Evolutionary conservation across 2,329 filamentous ascomycete species (phyloP), one percentile per base, ranked within the genome.

Genomic region (Fusarium sp.): DNA sequence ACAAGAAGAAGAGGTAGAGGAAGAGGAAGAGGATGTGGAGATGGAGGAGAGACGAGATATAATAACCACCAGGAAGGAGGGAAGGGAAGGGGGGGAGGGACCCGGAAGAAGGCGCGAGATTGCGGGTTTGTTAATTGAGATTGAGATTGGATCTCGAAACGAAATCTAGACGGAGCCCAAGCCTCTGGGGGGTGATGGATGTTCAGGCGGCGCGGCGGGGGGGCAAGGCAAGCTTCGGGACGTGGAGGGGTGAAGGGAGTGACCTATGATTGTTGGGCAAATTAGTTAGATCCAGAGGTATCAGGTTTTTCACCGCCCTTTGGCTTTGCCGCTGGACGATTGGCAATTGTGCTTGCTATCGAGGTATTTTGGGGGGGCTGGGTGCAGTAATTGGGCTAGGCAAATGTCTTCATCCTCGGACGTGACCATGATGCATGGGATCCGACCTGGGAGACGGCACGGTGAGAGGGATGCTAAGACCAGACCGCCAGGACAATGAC

Each of bases 251-350:
- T 75, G 66, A 62, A 62, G 50, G 62, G 45, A 65, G 72, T 74
- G 72, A 74, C 71, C 64, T 74, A 47, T 36, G 65, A 59, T 75
- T 74, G 73, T 74, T 74, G 73, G 70, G 74, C 29, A n/a, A 62
- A 29, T 73, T 76, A 76, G 71, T 61, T 59, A 63, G 68, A 57
- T 70, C 59, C 63, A 69, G 38, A 71, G 36, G 70, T 74, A 69
- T 76, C 71, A 63, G 65, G 66, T 68, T 77, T 77, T 77, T 77
- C 75, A 77, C 75, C 75, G 75, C 75, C 75, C 75, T 77, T 77
- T 77, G 72, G 65, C 56, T 65, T 63, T 59, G 67, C 70, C 59
- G 73, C 64, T 76, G 72, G 63, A 63, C 63, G 54, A 59, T 58
- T 75, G 72, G 59, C 63, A 61, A 25, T 52, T 36, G 29, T 56